Base-by-base conservation (phyloP, 768 basidiomycete genomes). In the Termitomyces sp. region DNA sequence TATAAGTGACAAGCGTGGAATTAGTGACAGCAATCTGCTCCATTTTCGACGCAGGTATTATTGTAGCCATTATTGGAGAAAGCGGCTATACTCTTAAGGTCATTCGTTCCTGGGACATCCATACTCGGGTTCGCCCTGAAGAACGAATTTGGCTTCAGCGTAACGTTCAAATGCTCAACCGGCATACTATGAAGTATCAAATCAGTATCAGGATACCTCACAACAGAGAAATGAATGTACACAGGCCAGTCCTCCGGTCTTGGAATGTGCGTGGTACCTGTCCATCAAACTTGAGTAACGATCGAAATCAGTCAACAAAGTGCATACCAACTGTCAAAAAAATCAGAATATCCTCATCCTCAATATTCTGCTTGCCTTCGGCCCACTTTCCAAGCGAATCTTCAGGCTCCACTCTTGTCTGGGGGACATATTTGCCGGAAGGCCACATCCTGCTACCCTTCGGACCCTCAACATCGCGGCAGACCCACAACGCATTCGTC, bases 221-320 rank as follows among this genome's bases (percentile, higher is more conserved):
- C 32, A 38, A 56, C 14, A 34, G 51, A 42, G 38, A 64, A 55
- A 45, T 49, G 7, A 59, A 63, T 52, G 14, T 77, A 91, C 87
- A 92, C 90, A 40, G 92, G 91, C 89, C 89, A 94, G 70, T 93
- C 92, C 71, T 94, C 93, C 3, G 91, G 92, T 64, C 92, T 83
- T 31, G 91, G 89, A 54, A 94, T 86, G 69, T 94, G 92, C 0
- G 89, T 93, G 32, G 84, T 84, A 25, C 89, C 88, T 87, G 61
- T n/a, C 37, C 57, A 47, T 36, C n/a, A 37, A 34, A 45, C 40
- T 10, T 57, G 38, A 45, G 14, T 31, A 31, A 46, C 37, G n/a
- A 61, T 45, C 46, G 3, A 31, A 46, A 31, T 31, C 0, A 15
- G 32, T 45, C 53, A 56, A n/a, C 31, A 14, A 31, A 69, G 70